phyloP scores from a whole-genome alignment of 2,329 filamentous ascomycete species.

The Myriosclerotinia duriaeana region DNA sequence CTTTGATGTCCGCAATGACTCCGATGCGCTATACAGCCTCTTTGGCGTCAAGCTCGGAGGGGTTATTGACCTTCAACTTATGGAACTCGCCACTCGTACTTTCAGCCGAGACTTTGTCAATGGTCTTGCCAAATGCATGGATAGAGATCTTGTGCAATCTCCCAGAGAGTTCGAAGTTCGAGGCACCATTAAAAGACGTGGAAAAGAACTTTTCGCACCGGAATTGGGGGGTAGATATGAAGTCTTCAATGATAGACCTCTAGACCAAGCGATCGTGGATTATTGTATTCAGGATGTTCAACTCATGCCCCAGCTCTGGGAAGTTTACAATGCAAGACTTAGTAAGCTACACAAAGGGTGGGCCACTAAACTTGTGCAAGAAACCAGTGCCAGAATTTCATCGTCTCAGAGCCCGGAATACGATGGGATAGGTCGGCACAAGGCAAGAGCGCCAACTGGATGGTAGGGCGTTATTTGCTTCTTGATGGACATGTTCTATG shows the following conservation, averaged over 20 bases:
- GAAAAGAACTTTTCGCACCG: conserved; percentile 44
- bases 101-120: conserved; percentile 34
- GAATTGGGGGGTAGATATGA: conserved; percentile 47
- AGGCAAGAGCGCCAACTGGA: conserved; percentile 13
- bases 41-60: conserved; percentile 47
- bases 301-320: conserved; percentile 45
- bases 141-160: conserved; percentile 33
- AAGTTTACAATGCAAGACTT: conserved; percentile 36
- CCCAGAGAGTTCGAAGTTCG: conserved; percentile 36
- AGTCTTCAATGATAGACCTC: conserved; percentile 50
- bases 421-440: conserved; percentile 20
- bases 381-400: conserved; percentile 19
- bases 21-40: conserved; percentile 53
- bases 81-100: conserved; percentile 49
- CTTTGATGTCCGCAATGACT: conserved; percentile 60
- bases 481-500: not conserved
- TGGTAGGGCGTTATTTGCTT: not conserved
- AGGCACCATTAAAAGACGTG: conserved; percentile 43
- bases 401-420: conserved; percentile 18
- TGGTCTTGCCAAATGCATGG: conserved; percentile 45
- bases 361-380: conserved; percentile 14
- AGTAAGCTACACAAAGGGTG: not conserved
- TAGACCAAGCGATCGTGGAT: conserved; percentile 42
- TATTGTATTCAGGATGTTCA: conserved; percentile 52
- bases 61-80: conserved; percentile 55